phyloP scores from a whole-genome alignment of 2,329 filamentous ascomycete species.

The Penicillium sp. region DNA sequence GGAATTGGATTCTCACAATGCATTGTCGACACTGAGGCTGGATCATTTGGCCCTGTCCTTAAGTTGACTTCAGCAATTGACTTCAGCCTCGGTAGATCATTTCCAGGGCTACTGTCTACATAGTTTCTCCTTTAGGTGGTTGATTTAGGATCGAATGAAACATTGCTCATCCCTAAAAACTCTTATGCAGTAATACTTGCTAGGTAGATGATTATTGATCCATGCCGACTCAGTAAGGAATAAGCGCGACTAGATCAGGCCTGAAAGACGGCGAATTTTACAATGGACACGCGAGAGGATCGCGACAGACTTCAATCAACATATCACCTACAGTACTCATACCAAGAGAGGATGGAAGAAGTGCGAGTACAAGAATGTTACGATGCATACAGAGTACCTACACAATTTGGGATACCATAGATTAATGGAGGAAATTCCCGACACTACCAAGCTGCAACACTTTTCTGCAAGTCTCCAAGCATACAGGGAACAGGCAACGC shows the following conservation, averaged over 20 bases:
- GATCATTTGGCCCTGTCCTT: neutral
- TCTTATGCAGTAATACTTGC: too few relatives aligned
- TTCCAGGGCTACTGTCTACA: too few relatives aligned
- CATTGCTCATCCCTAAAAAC: too few relatives aligned
- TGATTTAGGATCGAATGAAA: too few relatives aligned
- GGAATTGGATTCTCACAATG: conserved; percentile 1
- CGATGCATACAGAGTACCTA: neutral
- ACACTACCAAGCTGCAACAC: conserved; percentile 22
- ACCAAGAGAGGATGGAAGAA: neutral
- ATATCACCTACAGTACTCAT: neutral
- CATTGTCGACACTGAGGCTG: neutral
- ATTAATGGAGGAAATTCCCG: conserved; percentile 24
- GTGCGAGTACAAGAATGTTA: neutral
- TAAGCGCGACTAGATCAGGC: too few relatives aligned
- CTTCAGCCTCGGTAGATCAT: neutral
- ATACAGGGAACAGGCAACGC: conserved; percentile 2
- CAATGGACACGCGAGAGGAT: too few relatives aligned
- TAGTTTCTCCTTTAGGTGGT: too few relatives aligned
- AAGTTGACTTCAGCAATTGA: neutral
- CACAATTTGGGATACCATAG: conserved; percentile 21
- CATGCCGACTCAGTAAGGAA: too few relatives aligned
- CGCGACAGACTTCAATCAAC: too few relatives aligned
- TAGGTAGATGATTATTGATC: too few relatives aligned
- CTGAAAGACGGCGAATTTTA: too few relatives aligned
- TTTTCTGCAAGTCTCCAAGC: conserved; percentile 8